Evolutionary conservation across 176 grass and related monocot genomes (phyloP), one percentile per base, ranked within the genome.

Genomic region (Lolium perenne): DNA sequence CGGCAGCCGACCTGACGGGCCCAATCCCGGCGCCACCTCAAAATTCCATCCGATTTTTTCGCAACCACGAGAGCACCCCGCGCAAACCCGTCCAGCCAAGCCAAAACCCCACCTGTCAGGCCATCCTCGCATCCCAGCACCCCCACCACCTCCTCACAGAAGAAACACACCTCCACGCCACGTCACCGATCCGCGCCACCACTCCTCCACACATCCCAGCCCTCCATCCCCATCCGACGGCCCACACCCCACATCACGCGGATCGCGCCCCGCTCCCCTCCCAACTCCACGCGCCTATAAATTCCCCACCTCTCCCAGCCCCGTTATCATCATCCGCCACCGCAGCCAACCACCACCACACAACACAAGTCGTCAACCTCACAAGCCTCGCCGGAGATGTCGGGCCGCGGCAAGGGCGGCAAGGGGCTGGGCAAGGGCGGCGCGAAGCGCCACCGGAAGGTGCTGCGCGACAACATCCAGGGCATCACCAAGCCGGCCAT

Each of bases 401-500:
- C 93, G 1, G 95, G 95, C 18, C 81, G 93, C 4, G 95, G 95
- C 38, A 98, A 98, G 90, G 96, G 96, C 22, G 96, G 91, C 26
- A 98, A 98, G 87, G 96, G 96, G 1, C 74, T 98, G 26, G 92
- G 92, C 0, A 97, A 97, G 85, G 95, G 95, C 55, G 95, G 95
- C 8, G 92, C 95, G 0, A 97, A 97, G 92, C 82, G 95, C 0
- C 95, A 97, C 79, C 45, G 95, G 64, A 97, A 97, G 89, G 92
- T 97, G 49, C 92, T 97, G 6, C 92, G 95, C 6, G 95, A 97
- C 74, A 97, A 97, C 92, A 97, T 97, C 81, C 92, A 97, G 92
- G 92, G 95, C 0, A 97, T 97, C 82, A 97, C 95, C 32, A 97
- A 97, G 93, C 95, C 95, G 74, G 93, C 95, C 43, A 97, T 97